phyloP scores from a whole-genome alignment of 2,329 filamentous ascomycete genomes.

The Cercospora zeina region DNA sequence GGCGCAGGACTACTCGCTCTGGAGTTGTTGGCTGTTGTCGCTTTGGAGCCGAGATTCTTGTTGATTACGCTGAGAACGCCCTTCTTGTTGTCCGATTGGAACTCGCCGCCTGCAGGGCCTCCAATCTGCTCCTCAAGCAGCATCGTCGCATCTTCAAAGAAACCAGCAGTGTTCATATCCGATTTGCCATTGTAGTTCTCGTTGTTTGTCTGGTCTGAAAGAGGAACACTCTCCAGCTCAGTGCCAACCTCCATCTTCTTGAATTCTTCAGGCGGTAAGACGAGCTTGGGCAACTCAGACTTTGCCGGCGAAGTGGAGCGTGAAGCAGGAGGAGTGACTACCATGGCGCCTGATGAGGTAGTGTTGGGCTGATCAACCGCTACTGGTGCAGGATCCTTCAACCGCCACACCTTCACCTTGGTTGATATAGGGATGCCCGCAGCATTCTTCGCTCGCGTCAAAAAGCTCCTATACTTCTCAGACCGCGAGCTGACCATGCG shows the following conservation, averaged over 20 bases:
- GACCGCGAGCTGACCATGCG: slow-evolving; percentile 70
- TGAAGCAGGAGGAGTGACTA: slow-evolving; percentile 47
- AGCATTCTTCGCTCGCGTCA: slow-evolving; percentile 70
- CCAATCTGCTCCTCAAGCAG: slow-evolving; percentile 79
- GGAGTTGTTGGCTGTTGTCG: slow-evolving; percentile 45
- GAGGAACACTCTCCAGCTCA: slow-evolving; percentile 64
- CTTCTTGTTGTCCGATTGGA: slow-evolving; percentile 53
- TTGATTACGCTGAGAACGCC: slow-evolving; percentile 41
- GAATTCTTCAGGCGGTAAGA: slow-evolving; percentile 65
- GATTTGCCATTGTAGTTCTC: slow-evolving; percentile 74
- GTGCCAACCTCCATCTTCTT: slow-evolving; percentile 60
- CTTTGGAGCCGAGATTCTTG: slow-evolving; percentile 52
- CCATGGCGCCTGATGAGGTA: slow-evolving; percentile 41
- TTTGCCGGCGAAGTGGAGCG: slow-evolving; percentile 45
- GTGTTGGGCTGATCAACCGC: slow-evolving; percentile 32
- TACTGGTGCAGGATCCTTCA: slow-evolving; percentile 51
- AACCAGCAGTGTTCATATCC: slow-evolving; percentile 64
- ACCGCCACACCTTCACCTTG: slow-evolving; percentile 75
- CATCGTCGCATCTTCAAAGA: slow-evolving; percentile 70
- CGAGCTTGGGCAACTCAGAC: slow-evolving; percentile 51
- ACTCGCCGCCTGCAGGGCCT: slow-evolving; percentile 55
- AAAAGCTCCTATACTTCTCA: slow-evolving; percentile 70
- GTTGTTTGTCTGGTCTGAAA: slow-evolving; percentile 70
- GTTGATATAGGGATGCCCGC: slow-evolving; percentile 66
- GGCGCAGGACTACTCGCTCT: slow-evolving; percentile 70